phyloP scores from a whole-genome alignment of 1,284 basidiomycete species.

The Rhodotorula sp. region DNA sequence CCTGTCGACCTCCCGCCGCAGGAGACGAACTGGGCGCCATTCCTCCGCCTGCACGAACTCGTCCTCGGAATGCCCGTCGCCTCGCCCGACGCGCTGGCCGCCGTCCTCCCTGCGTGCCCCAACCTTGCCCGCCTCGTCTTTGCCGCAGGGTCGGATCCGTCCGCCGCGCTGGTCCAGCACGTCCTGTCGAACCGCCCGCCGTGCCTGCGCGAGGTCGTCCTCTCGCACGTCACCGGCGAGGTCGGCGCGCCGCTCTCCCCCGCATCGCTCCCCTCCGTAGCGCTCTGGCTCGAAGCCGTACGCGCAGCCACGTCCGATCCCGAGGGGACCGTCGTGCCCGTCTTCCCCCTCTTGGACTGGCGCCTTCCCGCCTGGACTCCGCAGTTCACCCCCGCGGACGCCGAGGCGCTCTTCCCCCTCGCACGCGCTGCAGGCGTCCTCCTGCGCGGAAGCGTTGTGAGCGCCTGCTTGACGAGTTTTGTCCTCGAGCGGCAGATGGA shows the following conservation, averaged over 20 bases:
- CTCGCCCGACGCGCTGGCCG: constrained; percentile 5
- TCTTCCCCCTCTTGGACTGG: constrained; percentile 25
- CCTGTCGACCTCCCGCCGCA: constrained; percentile 8
- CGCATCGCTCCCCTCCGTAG: constrained; percentile 12
- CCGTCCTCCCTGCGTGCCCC: background rate
- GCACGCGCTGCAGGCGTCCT: constrained; percentile 6
- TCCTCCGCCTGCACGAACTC: constrained; percentile 9
- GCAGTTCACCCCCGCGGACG: constrained; percentile 6
- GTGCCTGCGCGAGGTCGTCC: background rate
- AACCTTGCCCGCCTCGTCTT: constrained; percentile 8
- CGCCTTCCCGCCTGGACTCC: constrained; percentile 14
- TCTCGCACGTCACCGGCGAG: constrained; percentile 25
- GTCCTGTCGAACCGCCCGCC: constrained; percentile 12
- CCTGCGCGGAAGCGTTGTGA: constrained; percentile 7
- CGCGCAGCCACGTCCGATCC: background rate
- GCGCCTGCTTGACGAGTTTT: constrained; percentile 20
- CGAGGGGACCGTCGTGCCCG: background rate
- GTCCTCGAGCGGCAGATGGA: constrained; percentile 24
- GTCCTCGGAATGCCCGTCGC: constrained; percentile 13
- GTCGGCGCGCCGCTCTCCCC: constrained; percentile 25
- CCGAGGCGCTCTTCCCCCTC: constrained; percentile 27
- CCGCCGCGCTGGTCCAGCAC: constrained; percentile 7
- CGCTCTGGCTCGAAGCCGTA: constrained; percentile 12
- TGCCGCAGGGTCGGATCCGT: background rate
- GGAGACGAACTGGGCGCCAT: constrained; percentile 1